Evolutionary conservation across 116 monocot genomes (phyloP).

Genomic region (Posidonia oceanica): DNA sequence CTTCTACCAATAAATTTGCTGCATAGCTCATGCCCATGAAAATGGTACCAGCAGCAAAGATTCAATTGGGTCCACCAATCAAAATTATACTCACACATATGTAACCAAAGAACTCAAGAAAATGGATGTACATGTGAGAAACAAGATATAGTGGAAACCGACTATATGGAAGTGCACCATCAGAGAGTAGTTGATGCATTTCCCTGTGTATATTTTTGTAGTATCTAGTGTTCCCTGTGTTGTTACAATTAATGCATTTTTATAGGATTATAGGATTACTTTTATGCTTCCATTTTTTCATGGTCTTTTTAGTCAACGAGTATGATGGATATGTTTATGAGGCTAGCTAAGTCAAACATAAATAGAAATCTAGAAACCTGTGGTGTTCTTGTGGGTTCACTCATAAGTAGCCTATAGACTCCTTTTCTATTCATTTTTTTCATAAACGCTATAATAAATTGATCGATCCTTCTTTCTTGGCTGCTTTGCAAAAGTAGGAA

Average conservation of each 20-base stretch:
- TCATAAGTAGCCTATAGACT: conserved; percentile 45
- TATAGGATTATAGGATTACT: too few species aligned
- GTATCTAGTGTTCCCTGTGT: neutral
- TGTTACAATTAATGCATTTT: neutral
- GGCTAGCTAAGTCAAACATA: conserved; percentile 82
- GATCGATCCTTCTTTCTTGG: neutral
- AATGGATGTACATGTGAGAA: too few species aligned
- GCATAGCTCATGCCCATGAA: too few species aligned
- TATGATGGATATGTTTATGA: conserved; percentile 90
- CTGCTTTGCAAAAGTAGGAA: conserved; percentile 57
- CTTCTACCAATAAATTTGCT: too few species aligned
- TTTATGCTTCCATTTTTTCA: neutral
- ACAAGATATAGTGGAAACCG: too few species aligned
- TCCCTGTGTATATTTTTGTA: too few species aligned
- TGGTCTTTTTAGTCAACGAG: conserved; percentile 44
- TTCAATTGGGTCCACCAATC: too few species aligned
- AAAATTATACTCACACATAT: too few species aligned
- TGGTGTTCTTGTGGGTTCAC: conserved; percentile 94
- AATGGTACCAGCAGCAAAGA: too few species aligned
- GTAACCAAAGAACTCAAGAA: too few species aligned
- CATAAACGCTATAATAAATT: neutral
- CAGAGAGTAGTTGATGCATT: too few species aligned
- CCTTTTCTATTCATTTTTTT: conserved; percentile 3
- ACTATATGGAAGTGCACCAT: too few species aligned
- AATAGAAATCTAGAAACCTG: conserved; percentile 85